Conservation (phyloP, 306 rosid genomes). For the Betula pendula region DNA sequence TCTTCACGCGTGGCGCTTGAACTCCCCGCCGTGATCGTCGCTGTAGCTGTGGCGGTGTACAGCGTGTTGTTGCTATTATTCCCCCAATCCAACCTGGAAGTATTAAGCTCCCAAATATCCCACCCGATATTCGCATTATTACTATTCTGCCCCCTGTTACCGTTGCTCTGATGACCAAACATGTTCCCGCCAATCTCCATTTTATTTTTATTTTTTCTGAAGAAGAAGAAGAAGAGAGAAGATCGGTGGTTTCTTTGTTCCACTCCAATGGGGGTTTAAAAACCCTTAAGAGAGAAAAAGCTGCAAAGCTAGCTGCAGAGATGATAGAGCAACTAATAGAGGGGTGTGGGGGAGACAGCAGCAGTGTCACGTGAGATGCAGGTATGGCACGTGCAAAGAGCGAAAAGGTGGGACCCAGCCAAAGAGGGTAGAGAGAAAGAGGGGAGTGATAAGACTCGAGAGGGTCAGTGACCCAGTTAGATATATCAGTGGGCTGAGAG, state of each 20-base stretch:
- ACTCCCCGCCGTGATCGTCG: conserved; percentile 6
- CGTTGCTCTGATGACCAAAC: conserved; percentile 46
- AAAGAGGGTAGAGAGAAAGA: not conserved
- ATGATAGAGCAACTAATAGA: not conserved
- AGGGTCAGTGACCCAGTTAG: conserved; percentile 7
- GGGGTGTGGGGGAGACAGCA: not conserved
- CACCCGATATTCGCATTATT: conserved; percentile 38
- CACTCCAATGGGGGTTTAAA: conserved; percentile 34
- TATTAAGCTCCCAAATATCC: conserved; percentile 53
- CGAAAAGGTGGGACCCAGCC: conserved; percentile 5
- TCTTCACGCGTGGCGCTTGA: conserved; percentile 16
- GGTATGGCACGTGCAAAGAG: conserved; percentile 39
- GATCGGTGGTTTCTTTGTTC: conserved; percentile 19
- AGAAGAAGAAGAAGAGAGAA: not conserved
- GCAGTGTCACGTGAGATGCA: conserved; percentile 34
- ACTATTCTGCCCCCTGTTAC: conserved; percentile 46
- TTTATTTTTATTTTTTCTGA: not conserved
- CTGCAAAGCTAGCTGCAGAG: conserved; percentile 28
- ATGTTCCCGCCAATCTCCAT: conserved; percentile 71
- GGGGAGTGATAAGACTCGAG: conserved; percentile 19
- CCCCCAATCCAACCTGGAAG: conserved; percentile 29
- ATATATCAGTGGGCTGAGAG: not conserved
- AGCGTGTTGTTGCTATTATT: conserved; percentile 2
- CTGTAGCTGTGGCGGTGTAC: not conserved
- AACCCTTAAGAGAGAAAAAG: conserved; percentile 20